phyloP scores from a whole-genome alignment of 345 rosid species.

The Punica granatum region DNA sequence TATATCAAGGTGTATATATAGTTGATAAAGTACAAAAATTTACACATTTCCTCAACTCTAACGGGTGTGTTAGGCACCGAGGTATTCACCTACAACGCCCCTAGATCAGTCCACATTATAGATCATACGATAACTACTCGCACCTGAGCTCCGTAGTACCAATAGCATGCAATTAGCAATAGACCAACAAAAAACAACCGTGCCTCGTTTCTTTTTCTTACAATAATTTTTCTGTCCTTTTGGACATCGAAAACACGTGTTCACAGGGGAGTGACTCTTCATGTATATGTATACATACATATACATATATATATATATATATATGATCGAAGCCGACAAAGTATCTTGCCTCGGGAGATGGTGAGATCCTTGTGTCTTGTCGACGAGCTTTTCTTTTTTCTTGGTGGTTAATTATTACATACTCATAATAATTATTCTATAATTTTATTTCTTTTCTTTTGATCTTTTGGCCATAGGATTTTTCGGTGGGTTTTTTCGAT shows the following conservation, averaged over 20 bases:
- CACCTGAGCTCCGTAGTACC: too few species aligned
- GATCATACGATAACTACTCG: too few species aligned
- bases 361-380: conserved; percentile 1
- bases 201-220: too few species aligned
- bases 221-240: not conserved
- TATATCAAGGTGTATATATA: too few species aligned
- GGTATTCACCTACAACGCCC: too few species aligned
- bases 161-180: too few species aligned
- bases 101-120: too few species aligned
- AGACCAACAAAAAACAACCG: too few species aligned
- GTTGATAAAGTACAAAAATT: too few species aligned
- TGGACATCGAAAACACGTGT: not conserved
- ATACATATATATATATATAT: not conserved
- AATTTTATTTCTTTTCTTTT: not conserved
- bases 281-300: too few species aligned
- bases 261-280: not conserved
- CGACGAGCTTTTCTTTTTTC: not conserved
- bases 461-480: not conserved
- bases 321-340: not conserved
- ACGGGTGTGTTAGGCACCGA: too few species aligned
- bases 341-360: not conserved
- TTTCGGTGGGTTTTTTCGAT: not conserved
- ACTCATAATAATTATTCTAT: not conserved
- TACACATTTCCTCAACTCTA: too few species aligned
- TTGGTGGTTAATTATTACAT: not conserved